phyloP scores from a whole-genome alignment of 2,329 filamentous ascomycete genomes.

The Gliomastix tumulicola region DNA sequence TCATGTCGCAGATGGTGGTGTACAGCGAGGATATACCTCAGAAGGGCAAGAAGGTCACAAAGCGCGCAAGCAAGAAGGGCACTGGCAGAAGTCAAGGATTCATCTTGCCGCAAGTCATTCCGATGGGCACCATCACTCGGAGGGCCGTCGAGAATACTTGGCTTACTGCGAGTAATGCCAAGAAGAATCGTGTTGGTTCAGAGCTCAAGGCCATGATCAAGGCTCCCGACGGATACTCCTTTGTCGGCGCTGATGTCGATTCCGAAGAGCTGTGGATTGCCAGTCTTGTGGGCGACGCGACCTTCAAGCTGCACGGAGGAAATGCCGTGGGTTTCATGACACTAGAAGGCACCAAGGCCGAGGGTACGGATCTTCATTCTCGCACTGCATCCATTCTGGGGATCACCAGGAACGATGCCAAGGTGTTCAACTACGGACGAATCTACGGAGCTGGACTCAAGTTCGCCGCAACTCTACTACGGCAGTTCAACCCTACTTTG shows the following conservation, averaged over 20 bases:
- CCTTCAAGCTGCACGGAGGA: slow-evolving; percentile 90
- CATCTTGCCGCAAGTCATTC: slow-evolving; percentile 91
- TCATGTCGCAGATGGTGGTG: slow-evolving; percentile 92
- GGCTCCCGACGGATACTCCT: slow-evolving; percentile 82
- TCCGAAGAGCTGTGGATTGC: slow-evolving; percentile 98
- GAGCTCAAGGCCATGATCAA: slow-evolving; percentile 96
- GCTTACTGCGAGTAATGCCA: slow-evolving; percentile 96
- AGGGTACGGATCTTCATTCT: slow-evolving; percentile 89
- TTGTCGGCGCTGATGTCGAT: slow-evolving; percentile 96
- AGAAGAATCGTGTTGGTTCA: slow-evolving; percentile 90
- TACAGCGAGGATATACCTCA: slow-evolving; percentile 58
- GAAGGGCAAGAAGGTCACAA: slow-evolving; percentile 1
- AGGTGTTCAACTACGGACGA: slow-evolving; percentile 97
- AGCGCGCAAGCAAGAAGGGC: slow-evolving; percentile 9
- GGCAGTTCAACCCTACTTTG: slow-evolving; percentile 86
- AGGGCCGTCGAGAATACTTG: slow-evolving; percentile 96
- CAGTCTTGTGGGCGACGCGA: slow-evolving; percentile 86
- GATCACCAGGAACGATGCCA: slow-evolving; percentile 91
- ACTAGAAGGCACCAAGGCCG: slow-evolving; percentile 88
- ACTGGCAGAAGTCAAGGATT: slow-evolving; percentile 48
- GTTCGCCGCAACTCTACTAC: slow-evolving; percentile 81
- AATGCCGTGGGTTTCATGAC: slow-evolving; percentile 99
- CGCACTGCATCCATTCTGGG: slow-evolving; percentile 87
- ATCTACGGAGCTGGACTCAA: slow-evolving; percentile 97
- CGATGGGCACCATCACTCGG: slow-evolving; percentile 95